Evolutionary conservation across 163 green algal species (phyloP), one percentile per base, ranked within the genome.

Genomic region (Coccomyxa subellipsoidea): DNA sequence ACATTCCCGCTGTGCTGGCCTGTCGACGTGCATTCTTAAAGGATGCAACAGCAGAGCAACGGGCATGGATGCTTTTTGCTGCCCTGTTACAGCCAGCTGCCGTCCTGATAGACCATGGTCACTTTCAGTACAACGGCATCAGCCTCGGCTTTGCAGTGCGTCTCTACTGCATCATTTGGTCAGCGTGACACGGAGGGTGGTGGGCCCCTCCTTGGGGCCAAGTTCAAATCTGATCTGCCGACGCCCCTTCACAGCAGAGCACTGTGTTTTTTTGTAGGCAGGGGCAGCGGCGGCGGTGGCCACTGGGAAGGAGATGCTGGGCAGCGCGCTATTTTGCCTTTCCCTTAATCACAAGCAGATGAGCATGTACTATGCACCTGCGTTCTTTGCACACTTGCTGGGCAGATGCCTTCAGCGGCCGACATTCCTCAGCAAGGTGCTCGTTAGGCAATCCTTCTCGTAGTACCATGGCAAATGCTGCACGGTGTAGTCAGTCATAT

Each of bases 101-200:
- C 0, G 54, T 99, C 7, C 85, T 99, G 6, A 97, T 98, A n/a
- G 97, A 99, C 89, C 97, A 99, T 83, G 97, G 95, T 4, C 97
- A 99, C 88, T 99, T 99, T 82, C 96, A 99, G 88, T 99, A 98
- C 91, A 99, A 99, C 88, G 92, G 89, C 91, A 97, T 99, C 78
- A 95, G 91, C 82, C 91, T 99, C 32, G 97, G 95, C 0, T 84
- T 98, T 4, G 78, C 91, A 21, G 85, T 92, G 37, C 38, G 37
- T 69, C 32, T 31, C 1, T 79, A 79, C 53, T 70, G 72, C 72
- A 78, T 29, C 31, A 34, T n/a, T n/a, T n/a, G n/a, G n/a, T n/a
- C n/a, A n/a, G n/a, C n/a, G n/a, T n/a, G n/a, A n/a, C n/a, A n/a
- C n/a, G n/a, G n/a, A n/a, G n/a, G n/a, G n/a, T n/a, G n/a, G n/a